These are phyloP conservation scores for Madurella mycetomatis DNA, from an alignment of 2,329 filamentous ascomycete species.

Conservation along the genomic window DNA sequence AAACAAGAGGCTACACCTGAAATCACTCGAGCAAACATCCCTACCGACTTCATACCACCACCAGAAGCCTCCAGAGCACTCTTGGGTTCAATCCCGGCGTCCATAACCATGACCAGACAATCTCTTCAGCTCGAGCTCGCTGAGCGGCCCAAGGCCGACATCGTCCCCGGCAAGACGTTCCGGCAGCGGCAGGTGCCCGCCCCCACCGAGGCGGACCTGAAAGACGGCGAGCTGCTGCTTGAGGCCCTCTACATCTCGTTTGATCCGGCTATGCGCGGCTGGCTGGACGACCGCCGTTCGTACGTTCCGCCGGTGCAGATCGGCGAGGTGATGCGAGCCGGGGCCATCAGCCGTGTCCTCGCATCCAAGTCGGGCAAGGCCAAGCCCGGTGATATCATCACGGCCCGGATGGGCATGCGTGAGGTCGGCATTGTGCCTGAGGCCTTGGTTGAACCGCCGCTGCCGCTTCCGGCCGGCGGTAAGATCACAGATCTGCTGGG, in stretches of 20 bases:
- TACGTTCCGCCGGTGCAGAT: constrained; percentile 60
- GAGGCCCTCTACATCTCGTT: constrained; percentile 52
- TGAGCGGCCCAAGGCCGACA: constrained; percentile 55
- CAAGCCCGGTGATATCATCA: constrained; percentile 48
- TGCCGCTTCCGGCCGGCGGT: constrained; percentile 28
- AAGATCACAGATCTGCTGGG: constrained; percentile 49
- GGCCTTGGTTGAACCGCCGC: constrained; percentile 33
- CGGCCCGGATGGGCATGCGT: constrained; percentile 50
- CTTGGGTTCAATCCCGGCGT: too few relatives aligned
- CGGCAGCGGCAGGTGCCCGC: constrained; percentile 46
- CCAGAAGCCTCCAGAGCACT: neutral
- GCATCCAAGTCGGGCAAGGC: constrained; percentile 45
- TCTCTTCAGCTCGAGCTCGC: constrained; percentile 52
- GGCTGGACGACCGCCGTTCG: constrained; percentile 47
- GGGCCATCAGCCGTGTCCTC: constrained; percentile 48
- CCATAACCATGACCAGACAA: constrained; percentile 19
- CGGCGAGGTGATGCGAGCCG: constrained; percentile 57
- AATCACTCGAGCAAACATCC: neutral
- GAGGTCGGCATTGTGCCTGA: constrained; percentile 51
- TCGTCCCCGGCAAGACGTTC: constrained; percentile 65
- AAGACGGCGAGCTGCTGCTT: constrained; percentile 51
- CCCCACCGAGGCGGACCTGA: constrained; percentile 43
- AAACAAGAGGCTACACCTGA: too few relatives aligned
- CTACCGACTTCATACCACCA: neutral
- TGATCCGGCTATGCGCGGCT: constrained; percentile 62